Conservation (phyloP, 2,329 filamentous ascomycete species). For the Cephalotrichum gorgonifer region DNA sequence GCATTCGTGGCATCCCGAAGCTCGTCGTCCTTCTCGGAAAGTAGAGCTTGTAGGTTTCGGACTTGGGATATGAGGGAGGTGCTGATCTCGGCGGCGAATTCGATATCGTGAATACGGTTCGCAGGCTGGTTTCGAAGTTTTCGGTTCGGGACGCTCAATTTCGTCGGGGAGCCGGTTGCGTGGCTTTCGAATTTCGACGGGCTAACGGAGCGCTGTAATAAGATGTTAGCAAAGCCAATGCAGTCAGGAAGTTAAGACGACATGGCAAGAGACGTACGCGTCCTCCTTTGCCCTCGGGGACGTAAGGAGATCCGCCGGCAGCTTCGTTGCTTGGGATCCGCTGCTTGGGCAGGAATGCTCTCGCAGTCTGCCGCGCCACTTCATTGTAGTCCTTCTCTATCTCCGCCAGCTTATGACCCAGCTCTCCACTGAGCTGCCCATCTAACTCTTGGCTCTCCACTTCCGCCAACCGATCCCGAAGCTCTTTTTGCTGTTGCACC, state of each 20-base stretch:
- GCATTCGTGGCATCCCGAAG: conserved; percentile 66
- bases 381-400: conserved; percentile 95
- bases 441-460: conserved; percentile 70
- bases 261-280: conserved; percentile 32
- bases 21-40: conserved; percentile 81
- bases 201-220: conserved; percentile 53
- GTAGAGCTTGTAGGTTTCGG: conserved; percentile 73
- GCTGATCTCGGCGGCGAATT: conserved; percentile 97
- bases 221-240: neutral
- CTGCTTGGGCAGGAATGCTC: conserved; percentile 79
- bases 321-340: conserved; percentile 62
- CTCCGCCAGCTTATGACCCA: conserved; percentile 72
- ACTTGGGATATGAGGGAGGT: conserved; percentile 91
- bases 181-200: conserved; percentile 75
- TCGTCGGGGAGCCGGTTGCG: conserved; percentile 77
- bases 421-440: conserved; percentile 68
- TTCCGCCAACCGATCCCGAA: conserved; percentile 73
- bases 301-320: conserved; percentile 39
- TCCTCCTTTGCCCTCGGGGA: conserved; percentile 39
- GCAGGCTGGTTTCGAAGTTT: conserved; percentile 84
- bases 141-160: conserved; percentile 75
- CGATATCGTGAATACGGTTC: conserved; percentile 86
- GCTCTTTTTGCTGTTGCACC: conserved; percentile 74
- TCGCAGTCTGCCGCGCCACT: conserved; percentile 77
- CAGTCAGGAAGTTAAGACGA: neutral